A percentile compares a stretch with the other conserved stretches of the same genome.
Conservation (phyloP, 1,284 basidiomycete species). For the Lentinula novae-zelandiae region DNA sequence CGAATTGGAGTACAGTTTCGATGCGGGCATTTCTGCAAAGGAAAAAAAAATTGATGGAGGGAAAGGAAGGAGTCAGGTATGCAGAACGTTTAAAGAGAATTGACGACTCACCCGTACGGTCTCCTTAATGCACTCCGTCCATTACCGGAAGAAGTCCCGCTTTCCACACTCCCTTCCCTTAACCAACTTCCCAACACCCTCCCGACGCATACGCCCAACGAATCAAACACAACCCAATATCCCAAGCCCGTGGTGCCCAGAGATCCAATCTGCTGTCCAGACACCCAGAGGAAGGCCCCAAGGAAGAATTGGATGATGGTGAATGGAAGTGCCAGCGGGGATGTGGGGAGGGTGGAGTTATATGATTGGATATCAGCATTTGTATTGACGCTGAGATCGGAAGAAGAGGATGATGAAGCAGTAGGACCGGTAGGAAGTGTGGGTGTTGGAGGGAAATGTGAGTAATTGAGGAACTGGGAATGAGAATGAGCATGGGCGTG, state of each 20-base stretch:
- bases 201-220: slow-evolving; percentile 70
- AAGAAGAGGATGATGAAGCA: neutral
- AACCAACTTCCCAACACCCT: slow-evolving; percentile 44
- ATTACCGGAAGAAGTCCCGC: slow-evolving; percentile 8
- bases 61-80: neutral
- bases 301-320: slow-evolving; percentile 50
- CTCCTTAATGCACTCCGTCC: slow-evolving; percentile 25
- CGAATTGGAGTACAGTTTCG: slow-evolving; percentile 79
- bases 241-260: slow-evolving; percentile 87
- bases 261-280: slow-evolving; percentile 88
- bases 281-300: slow-evolving; percentile 80
- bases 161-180: slow-evolving; percentile 9
- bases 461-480: neutral
- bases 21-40: slow-evolving; percentile 55
- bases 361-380: neutral
- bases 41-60: slow-evolving; percentile 24
- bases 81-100: neutral
- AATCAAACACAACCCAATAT: slow-evolving; percentile 95
- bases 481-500: neutral
- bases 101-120: slow-evolving; percentile 68
- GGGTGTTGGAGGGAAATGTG: slow-evolving; percentile 3
- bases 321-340: neutral
- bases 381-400: neutral
- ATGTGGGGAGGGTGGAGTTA: neutral
- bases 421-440: neutral